Conservation (phyloP, 1,284 basidiomycete species). For the Ceratobasidium sp. region DNA sequence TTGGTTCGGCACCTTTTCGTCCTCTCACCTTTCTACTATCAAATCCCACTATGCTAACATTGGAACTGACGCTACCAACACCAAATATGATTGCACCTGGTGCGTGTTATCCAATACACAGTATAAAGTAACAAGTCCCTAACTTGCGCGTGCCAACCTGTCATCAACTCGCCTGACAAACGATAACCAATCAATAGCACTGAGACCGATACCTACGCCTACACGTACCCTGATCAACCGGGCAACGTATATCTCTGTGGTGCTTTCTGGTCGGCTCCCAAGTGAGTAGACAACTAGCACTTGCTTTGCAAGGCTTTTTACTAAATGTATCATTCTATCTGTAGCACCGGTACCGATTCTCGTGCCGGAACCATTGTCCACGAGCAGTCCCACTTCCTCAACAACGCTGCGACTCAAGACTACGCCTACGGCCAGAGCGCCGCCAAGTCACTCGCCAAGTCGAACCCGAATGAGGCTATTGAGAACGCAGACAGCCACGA, state of each 20-base stretch:
- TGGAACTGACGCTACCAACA: constrained; percentile 38
- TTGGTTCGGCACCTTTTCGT: constrained; percentile 44
- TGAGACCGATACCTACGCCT: constrained; percentile 21
- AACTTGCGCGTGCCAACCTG: neutral
- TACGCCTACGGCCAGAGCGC: constrained; percentile 43
- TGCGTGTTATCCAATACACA: neutral
- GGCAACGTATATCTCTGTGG: constrained; percentile 47
- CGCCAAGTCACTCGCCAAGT: constrained; percentile 38
- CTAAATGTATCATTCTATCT: neutral
- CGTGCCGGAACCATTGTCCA: constrained; percentile 47
- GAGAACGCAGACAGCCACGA: constrained; percentile 44
- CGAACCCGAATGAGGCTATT: constrained; percentile 30
- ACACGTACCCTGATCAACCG: constrained; percentile 30
- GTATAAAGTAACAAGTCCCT: neutral
- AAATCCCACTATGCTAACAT: constrained; percentile 31
- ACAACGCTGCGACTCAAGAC: constrained; percentile 44
- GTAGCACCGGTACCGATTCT: constrained; percentile 46
- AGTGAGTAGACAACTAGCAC: constrained; percentile 10
- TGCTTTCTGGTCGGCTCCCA: constrained; percentile 48
- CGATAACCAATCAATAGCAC: neutral
- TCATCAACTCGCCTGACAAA: neutral
- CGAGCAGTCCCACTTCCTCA: constrained; percentile 47
- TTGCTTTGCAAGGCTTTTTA: neutral
- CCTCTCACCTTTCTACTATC: constrained; percentile 19
- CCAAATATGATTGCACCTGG: constrained; percentile 45